phyloP scores from a whole-genome alignment of 805 yeast species.

The Wickerhamomyces ciferrii region DNA sequence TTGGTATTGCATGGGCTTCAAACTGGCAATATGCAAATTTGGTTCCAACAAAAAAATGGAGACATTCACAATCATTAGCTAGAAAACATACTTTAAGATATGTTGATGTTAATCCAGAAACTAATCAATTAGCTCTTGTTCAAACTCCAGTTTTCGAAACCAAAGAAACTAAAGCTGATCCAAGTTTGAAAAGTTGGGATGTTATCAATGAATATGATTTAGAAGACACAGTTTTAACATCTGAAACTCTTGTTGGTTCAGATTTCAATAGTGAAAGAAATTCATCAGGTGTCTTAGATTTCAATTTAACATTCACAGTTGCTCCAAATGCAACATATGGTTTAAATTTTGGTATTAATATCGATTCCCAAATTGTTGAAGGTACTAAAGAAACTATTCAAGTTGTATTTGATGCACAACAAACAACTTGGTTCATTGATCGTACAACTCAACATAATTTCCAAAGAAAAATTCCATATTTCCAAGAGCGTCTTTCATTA shows the following conservation, averaged over 20 bases:
- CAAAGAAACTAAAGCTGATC: not conserved
- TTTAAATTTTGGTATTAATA: conserved; percentile 13
- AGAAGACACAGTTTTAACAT: not conserved
- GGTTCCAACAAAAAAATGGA: conserved; percentile 32
- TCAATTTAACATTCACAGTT: conserved; percentile 16
- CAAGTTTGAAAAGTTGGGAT: not conserved
- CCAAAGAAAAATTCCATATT: conserved; percentile 20
- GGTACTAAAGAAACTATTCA: conserved; percentile 16
- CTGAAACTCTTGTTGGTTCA: not conserved
- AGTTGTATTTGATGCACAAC: conserved; percentile 22
- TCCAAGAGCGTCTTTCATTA: conserved; percentile 20
- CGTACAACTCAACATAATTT: conserved; percentile 19
- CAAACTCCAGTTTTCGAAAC: conserved; percentile 21
- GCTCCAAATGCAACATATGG: conserved; percentile 8
- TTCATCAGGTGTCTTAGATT: conserved; percentile 20
- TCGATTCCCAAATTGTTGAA: conserved; percentile 14
- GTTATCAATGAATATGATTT: not conserved
- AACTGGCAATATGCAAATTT: conserved; percentile 35
- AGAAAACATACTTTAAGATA: conserved; percentile 24
- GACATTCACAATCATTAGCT: conserved; percentile 30
- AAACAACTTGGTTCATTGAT: conserved; percentile 21
- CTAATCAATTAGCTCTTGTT: conserved; percentile 14
- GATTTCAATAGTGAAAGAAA: conserved; percentile 3
- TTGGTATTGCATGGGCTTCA: conserved; percentile 38
- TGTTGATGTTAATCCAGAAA: conserved; percentile 21